phyloP scores from a whole-genome alignment of 2,329 filamentous ascomycete species.

The Lecanicillium sp. region DNA sequence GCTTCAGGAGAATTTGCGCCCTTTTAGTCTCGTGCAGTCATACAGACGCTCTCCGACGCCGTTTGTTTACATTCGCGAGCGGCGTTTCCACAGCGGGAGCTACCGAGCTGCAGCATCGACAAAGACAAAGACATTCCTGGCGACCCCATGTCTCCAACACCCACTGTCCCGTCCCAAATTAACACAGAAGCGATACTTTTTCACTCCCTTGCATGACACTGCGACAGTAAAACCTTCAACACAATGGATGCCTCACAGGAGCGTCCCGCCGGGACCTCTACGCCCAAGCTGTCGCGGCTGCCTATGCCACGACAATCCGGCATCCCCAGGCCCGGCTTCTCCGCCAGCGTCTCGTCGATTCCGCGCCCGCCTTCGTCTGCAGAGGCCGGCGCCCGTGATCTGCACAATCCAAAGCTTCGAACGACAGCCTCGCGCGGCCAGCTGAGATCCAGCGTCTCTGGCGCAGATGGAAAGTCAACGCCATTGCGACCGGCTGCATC shows the following conservation, averaged over 20 bases:
- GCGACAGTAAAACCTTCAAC: neutral
- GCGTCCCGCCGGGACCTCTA: slow-evolving; percentile 22
- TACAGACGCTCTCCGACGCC: too few relatives aligned
- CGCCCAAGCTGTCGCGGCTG: slow-evolving; percentile 30
- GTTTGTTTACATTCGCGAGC: too few relatives aligned
- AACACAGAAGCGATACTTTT: slow-evolving; percentile 4
- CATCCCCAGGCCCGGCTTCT: slow-evolving; percentile 21
- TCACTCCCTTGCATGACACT: neutral
- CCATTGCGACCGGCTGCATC: slow-evolving; percentile 18
- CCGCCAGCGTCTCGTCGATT: slow-evolving; percentile 15
- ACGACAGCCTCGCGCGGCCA: slow-evolving; percentile 14
- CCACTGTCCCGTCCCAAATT: neutral
- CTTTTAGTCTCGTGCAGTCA: too few relatives aligned
- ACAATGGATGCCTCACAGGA: slow-evolving; percentile 27
- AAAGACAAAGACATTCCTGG: too few relatives aligned
- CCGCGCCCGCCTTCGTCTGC: slow-evolving; percentile 13
- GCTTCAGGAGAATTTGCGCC: too few relatives aligned
- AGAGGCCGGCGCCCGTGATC: slow-evolving; percentile 16
- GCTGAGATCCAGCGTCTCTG: too few relatives aligned
- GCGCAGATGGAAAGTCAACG: neutral
- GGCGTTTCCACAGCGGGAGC: too few relatives aligned
- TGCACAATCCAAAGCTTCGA: slow-evolving; percentile 33
- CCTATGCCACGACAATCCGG: slow-evolving; percentile 26
- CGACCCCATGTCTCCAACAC: slow-evolving; percentile 1
- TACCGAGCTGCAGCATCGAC: too few relatives aligned